These are phyloP conservation scores for Echria macrotheca DNA, from an alignment of 495 filamentous ascomycete species.

Conservation along the genomic window DNA sequence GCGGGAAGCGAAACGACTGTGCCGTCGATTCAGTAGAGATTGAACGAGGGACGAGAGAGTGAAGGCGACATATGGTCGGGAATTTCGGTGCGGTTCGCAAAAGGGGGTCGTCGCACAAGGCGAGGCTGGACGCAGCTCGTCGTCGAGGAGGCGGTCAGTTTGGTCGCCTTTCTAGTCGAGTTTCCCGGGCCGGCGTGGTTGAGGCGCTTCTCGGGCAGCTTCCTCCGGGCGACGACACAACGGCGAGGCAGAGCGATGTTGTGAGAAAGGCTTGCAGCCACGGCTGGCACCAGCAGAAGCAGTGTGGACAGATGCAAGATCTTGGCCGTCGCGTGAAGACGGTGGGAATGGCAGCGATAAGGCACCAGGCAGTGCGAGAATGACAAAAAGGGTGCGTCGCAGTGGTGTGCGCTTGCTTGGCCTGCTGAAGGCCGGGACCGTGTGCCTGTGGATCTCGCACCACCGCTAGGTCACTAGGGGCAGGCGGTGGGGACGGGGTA, in stretches of 20 bases:
- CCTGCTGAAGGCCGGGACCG: not conserved
- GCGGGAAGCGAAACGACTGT: conserved; percentile 5
- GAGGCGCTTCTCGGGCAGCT: not conserved
- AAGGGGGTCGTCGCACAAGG: not conserved
- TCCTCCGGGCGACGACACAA: not conserved
- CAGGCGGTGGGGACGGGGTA: conserved; percentile 10
- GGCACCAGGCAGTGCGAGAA: not conserved
- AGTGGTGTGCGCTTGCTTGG: not conserved
- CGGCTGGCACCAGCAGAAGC: not conserved
- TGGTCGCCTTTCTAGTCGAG: no score
- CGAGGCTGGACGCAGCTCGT: not conserved
- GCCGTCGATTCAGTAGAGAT: conserved; percentile 17
- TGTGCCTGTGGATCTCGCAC: conserved; percentile 14
- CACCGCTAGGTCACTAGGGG: not conserved
- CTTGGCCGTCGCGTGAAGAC: not conserved
- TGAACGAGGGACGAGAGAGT: conserved; percentile 11
- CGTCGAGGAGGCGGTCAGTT: conserved; percentile 7
- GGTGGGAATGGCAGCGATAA: conserved; percentile 3
- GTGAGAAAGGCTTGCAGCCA: not conserved
- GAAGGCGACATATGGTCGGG: conserved; percentile 22
- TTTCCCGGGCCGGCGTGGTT: no score
- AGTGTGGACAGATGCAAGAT: not conserved
- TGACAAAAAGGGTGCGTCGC: conserved; percentile 2
- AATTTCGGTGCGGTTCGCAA: conserved; percentile 4
- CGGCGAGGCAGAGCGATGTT: not conserved